Conservation (phyloP, 352 stramenopile species). For the Pythium monospermum region DNA sequence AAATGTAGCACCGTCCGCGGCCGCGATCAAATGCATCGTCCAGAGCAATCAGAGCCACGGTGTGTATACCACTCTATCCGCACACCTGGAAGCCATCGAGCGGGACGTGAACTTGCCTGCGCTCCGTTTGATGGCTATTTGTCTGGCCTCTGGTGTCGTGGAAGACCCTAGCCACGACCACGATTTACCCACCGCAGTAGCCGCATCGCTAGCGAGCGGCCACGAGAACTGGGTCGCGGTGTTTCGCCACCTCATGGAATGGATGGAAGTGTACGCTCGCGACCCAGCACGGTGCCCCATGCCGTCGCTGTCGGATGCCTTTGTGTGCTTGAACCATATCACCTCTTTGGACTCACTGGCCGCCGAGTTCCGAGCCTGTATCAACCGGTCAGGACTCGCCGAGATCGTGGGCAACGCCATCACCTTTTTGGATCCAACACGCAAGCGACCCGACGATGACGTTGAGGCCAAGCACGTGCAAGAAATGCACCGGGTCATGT, state of each 20-base stretch:
- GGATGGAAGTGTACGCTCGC: conserved; percentile 63
- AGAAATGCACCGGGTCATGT: conserved; percentile 8
- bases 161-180: neutral
- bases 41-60: conserved; percentile 11
- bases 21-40: conserved; percentile 4
- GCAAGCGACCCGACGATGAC: neutral
- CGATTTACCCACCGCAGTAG: neutral
- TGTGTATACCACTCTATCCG: conserved; percentile 36
- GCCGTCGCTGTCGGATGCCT: conserved; percentile 35
- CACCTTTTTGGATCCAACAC: conserved; percentile 31
- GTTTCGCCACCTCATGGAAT: conserved; percentile 52
- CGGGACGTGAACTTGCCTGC: conserved; percentile 37
- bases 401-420: conserved; percentile 38
- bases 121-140: conserved; percentile 37
- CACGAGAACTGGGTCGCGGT: conserved; percentile 37
- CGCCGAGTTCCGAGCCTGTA: conserved; percentile 23
- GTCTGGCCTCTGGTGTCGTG: conserved; percentile 18
- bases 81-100: conserved; percentile 51
- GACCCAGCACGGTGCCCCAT: conserved; percentile 33
- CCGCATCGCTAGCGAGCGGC: neutral
- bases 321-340: conserved; percentile 35
- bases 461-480: conserved; percentile 16
- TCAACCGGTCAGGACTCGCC: conserved; percentile 37
- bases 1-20: neutral
- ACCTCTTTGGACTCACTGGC: conserved; percentile 23